Evolutionary conservation across 176 grass and related monocot species (phyloP).

Genomic region (Raddia guianensis): DNA sequence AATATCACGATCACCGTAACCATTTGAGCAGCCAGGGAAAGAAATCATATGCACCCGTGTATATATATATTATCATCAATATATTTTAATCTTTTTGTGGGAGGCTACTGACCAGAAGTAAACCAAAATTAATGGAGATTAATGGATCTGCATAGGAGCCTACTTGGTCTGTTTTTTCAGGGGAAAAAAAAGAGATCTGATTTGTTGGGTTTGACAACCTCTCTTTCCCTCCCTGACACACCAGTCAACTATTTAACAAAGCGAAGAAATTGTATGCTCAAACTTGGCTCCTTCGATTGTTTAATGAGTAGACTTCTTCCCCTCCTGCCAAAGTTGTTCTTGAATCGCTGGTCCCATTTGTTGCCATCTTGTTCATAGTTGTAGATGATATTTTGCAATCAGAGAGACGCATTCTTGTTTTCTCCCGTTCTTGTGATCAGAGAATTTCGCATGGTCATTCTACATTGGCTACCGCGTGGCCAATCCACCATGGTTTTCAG

Average conservation of each 20-base stretch:
- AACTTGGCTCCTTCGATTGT: slow-evolving; percentile 22
- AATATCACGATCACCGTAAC: background rate
- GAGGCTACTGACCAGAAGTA: background rate
- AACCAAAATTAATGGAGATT: background rate
- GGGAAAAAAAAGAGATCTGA: background rate
- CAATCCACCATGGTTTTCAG: background rate
- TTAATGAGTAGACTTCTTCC: slow-evolving; percentile 33
- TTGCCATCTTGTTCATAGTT: background rate
- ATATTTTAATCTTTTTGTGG: background rate
- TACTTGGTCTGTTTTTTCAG: slow-evolving; percentile 9
- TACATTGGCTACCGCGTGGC: background rate
- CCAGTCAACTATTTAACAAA: slow-evolving; percentile 42
- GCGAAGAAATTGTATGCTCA: slow-evolving; percentile 17
- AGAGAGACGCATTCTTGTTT: background rate
- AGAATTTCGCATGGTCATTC: background rate
- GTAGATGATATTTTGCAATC: background rate
- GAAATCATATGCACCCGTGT: background rate
- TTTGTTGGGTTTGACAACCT: slow-evolving; percentile 20
- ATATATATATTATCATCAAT: background rate
- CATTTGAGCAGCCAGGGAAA: background rate
- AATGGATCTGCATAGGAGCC: background rate
- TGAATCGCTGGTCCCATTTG: slow-evolving; percentile 1
- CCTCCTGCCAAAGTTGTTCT: slow-evolving; percentile 27
- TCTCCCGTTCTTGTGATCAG: background rate
- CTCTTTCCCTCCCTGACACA: slow-evolving; percentile 13